These are phyloP conservation scores for Suaeda aralocaspica DNA, from an alignment of 148 eudicot species.

Conservation along the genomic window DNA sequence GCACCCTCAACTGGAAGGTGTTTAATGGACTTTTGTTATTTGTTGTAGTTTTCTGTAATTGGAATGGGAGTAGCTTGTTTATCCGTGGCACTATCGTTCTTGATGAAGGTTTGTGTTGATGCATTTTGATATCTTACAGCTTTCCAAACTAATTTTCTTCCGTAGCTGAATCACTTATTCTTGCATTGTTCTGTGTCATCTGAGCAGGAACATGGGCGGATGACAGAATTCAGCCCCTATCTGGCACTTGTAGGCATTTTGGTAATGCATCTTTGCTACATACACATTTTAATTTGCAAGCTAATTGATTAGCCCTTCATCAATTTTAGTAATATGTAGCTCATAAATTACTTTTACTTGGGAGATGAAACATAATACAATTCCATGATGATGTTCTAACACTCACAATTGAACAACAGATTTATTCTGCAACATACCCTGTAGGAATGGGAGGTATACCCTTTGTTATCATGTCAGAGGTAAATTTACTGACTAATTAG, in stretches of 20 bases:
- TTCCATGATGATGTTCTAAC: too few species aligned
- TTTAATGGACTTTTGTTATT: neutral
- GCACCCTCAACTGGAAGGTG: neutral
- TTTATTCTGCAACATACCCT: slow-evolving; percentile 27
- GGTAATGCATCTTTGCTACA: slow-evolving; percentile 21
- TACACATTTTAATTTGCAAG: too few species aligned
- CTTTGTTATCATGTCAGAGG: slow-evolving; percentile 40
- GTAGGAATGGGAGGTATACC: slow-evolving; percentile 40
- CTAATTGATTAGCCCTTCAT: too few species aligned
- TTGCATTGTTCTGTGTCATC: neutral
- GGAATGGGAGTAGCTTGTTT: slow-evolving; percentile 29
- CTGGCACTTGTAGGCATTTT: slow-evolving; percentile 31
- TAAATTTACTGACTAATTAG: neutral
- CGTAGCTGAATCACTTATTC: neutral
- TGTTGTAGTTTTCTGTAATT: slow-evolving; percentile 26
- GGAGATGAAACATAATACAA: neutral
- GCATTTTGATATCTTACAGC: neutral
- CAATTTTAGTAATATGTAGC: too few species aligned
- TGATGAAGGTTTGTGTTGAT: slow-evolving; percentile 25
- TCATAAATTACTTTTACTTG: neutral
- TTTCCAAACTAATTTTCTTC: neutral
- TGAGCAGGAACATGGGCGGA: slow-evolving; percentile 30
- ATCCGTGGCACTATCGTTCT: slow-evolving; percentile 26
- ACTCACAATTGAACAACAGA: slow-evolving; percentile 11
- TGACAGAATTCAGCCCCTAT: slow-evolving; percentile 29